Percentiles rank a stretch among this genome's conserved stretches.
Conservation (phyloP, 345 rosid species). For the Eutrema heterophyllum region DNA sequence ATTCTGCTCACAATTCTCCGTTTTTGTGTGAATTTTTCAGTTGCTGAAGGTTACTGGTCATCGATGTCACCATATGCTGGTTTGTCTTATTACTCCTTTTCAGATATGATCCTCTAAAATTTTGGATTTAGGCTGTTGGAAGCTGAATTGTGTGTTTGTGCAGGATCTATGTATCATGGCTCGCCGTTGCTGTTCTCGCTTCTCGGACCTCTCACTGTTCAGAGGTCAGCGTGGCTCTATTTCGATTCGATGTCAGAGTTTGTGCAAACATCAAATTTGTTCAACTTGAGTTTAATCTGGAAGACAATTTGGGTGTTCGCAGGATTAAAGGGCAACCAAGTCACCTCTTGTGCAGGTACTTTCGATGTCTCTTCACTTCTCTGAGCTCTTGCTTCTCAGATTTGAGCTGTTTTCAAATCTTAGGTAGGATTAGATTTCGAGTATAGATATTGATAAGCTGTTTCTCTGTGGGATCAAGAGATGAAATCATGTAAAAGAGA, state of each 20-base stretch:
- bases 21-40: slow-evolving; percentile 35
- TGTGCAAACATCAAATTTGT: background rate
- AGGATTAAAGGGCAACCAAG: slow-evolving; percentile 77
- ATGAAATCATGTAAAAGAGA: background rate
- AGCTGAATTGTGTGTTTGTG: background rate
- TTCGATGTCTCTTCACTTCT: background rate
- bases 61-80: slow-evolving; percentile 93
- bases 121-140: background rate
- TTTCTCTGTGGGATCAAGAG: background rate
- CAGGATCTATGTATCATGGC: slow-evolving; percentile 98
- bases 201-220: slow-evolving; percentile 76
- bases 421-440: background rate
- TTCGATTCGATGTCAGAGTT: background rate
- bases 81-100: slow-evolving; percentile 7
- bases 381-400: background rate
- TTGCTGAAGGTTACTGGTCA: slow-evolving; percentile 95
- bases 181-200: slow-evolving; percentile 77
- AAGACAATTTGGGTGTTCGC: slow-evolving; percentile 22
- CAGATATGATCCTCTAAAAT: slow-evolving; percentile 1
- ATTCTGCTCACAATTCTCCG: background rate
- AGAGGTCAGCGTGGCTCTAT: slow-evolving; percentile 40
- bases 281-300: background rate
- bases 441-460: background rate
- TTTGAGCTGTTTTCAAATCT: background rate
- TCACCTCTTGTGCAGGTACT: slow-evolving; percentile 71